Percentiles rank a stretch among this genome's conserved stretches.
Conservation (phyloP, 164 flowering plant genomes). For the Liriodendron chinense region DNA sequence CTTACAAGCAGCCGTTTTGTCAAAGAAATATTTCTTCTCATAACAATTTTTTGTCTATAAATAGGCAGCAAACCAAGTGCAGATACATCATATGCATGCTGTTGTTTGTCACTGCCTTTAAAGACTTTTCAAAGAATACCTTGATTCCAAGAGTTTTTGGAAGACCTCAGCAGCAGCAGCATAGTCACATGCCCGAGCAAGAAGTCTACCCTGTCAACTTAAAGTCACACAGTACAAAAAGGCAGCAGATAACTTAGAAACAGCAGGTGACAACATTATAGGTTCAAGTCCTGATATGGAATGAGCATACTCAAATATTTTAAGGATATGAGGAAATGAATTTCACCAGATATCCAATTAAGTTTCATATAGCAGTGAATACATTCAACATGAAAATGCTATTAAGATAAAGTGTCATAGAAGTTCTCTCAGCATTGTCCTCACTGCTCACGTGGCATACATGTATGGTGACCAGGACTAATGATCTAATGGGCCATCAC, state of each 20-base stretch:
- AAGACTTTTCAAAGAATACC: constrained; percentile 43
- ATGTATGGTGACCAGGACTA: not conserved
- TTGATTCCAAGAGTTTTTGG: constrained; percentile 56
- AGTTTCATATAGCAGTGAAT: not conserved
- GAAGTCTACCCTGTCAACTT: constrained; percentile 99
- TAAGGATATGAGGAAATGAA: not conserved
- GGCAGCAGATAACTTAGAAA: constrained; percentile 19
- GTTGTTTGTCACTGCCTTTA: not conserved
- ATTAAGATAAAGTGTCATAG: not conserved
- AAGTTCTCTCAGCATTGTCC: not conserved
- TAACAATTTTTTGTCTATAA: not conserved
- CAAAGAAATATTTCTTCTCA: not conserved
- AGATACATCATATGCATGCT: not conserved
- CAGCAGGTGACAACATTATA: not conserved
- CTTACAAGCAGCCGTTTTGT: not conserved
- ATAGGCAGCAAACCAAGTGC: not conserved
- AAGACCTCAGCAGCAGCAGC: constrained; percentile 65
- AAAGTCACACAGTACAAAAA: constrained; percentile 54
- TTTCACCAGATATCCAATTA: not conserved
- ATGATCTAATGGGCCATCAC: not conserved
- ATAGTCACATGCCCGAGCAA: constrained; percentile 82
- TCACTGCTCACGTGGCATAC: not conserved
- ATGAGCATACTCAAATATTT: not conserved
- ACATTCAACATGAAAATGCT: not conserved
- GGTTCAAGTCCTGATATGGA: not conserved